Base-by-base conservation (phyloP, 805 yeast species). In the Wickerhamiella sergipiensis region DNA sequence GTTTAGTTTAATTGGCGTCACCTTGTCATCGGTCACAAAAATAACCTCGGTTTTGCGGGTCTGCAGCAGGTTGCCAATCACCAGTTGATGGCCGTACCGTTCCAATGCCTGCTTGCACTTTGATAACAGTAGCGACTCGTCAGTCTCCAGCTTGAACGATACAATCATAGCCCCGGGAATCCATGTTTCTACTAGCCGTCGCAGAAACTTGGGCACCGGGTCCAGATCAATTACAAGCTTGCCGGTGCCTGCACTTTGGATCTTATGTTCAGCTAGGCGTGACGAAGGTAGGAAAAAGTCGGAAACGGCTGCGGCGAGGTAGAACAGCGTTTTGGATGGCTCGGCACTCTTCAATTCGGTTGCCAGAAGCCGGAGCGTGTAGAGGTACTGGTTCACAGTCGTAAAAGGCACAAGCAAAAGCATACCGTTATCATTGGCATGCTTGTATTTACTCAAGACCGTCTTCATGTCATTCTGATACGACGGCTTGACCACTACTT, bases 251-350 rank as follows among this genome's bases (percentile, higher is more conserved):
- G 80, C 81, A 4, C 94, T 82, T 67, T 92, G 98, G 55, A 92
- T 92, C 68, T 92, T 92, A 68, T 92, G 99, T 60, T 87, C 88
- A 2, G 97, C 95, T 59, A 88, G 72, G 56, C 85, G 75, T 1
- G 89, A 80, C 43, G 77, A 77, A 1, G 98, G 98, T 43, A 92
- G 73, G 68, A 89, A 92, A 67, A 92, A 92, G 64, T 92, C 99
- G 7, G 95, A 85, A 0, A 92, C 99, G 0, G 98, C 98, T 8
- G 98, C 97, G 0, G 98, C 98, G 49, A 92, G 72, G 63, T 83
- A 92, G 63, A 90, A 86, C 42, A 92, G 64, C 0, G 88, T 85
- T 50, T 69, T 70, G 4, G 74, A 50, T 43, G 50, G 57, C 44
- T 50, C 65, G 2, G 80, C 83, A 3, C 68, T 67, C 49, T 80